Evolutionary conservation across 257 asterid genomes (phyloP).

Genomic region (Nemophila menziesii): DNA sequence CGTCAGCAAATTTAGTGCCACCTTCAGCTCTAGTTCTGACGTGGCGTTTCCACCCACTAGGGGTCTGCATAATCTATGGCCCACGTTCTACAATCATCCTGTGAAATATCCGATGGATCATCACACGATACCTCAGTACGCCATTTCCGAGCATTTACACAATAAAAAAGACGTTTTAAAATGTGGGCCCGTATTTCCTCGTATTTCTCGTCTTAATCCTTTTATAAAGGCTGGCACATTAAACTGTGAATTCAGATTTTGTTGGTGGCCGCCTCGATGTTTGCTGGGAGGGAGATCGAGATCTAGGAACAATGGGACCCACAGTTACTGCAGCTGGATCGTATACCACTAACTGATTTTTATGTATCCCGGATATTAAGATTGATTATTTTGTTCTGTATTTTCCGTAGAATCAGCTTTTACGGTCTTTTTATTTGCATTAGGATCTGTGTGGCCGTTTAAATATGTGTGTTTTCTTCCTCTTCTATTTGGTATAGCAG

Average conservation of each 20-base stretch:
- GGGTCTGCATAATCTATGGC: constrained; percentile 78
- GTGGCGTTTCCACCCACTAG: constrained; percentile 75
- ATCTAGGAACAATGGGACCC: constrained; percentile 20
- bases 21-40: constrained; percentile 70
- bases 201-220: constrained; percentile 69
- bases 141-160: constrained; percentile 69
- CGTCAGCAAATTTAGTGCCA: constrained; percentile 79
- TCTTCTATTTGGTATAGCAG: too few species aligned
- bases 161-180: constrained; percentile 46
- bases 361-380: constrained; percentile 33
- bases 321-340: constrained; percentile 31
- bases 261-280: constrained; percentile 35
- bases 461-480: too few species aligned
- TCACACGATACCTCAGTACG: constrained; percentile 55
- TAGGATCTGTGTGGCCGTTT: too few species aligned
- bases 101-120: constrained; percentile 58
- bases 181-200: constrained; percentile 73
- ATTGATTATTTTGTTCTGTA: too few species aligned
- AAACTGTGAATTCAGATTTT: constrained; percentile 56
- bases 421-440: too few species aligned
- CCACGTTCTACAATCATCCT: constrained; percentile 81
- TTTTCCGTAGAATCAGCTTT: too few species aligned
- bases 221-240: constrained; percentile 69
- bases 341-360: constrained; percentile 62
- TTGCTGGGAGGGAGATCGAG: constrained; percentile 15